These are phyloP conservation scores for Phialocephala sp. DNA, from an alignment of 2,329 filamentous ascomycete genomes.

Conservation along the genomic window DNA sequence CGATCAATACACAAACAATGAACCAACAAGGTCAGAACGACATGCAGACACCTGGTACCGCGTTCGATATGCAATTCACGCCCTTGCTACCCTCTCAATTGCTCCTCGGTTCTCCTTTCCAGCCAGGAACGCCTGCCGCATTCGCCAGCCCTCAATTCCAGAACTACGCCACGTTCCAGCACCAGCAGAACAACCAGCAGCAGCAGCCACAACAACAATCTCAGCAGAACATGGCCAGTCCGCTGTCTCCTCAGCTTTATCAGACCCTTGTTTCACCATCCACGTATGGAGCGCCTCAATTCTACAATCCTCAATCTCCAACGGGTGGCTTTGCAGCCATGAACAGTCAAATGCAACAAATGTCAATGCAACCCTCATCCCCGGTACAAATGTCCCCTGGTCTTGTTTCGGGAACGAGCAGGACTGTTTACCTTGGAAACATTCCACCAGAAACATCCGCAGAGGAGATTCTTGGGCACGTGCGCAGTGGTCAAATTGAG, in stretches of 20 bases:
- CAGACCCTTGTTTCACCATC: constrained; percentile 87
- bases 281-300: constrained; percentile 79
- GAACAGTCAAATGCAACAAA: constrained; percentile 50
- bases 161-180: constrained; percentile 78
- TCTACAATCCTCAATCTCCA: constrained; percentile 85
- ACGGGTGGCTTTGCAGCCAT: constrained; percentile 69
- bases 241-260: constrained; percentile 82
- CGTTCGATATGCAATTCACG: constrained; percentile 98
- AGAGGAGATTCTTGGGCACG: constrained; percentile 95
- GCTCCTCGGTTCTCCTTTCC: constrained; percentile 93
- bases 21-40: constrained; percentile 63
- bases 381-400: constrained; percentile 79
- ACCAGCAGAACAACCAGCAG: constrained; percentile 57
- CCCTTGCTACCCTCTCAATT: constrained; percentile 93
- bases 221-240: constrained; percentile 68
- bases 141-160: constrained; percentile 94
- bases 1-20: constrained; percentile 85
- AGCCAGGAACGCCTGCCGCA: constrained; percentile 88
- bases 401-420: constrained; percentile 86
- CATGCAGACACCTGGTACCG: constrained; percentile 85
- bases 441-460: constrained; percentile 97
- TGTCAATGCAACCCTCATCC: constrained; percentile 67
- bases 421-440: constrained; percentile 96
- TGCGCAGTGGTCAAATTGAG: constrained; percentile 97
- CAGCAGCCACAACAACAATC: constrained; percentile 59